Conservation (phyloP, 768 basidiomycete species). For the Trametes coccinea region DNA sequence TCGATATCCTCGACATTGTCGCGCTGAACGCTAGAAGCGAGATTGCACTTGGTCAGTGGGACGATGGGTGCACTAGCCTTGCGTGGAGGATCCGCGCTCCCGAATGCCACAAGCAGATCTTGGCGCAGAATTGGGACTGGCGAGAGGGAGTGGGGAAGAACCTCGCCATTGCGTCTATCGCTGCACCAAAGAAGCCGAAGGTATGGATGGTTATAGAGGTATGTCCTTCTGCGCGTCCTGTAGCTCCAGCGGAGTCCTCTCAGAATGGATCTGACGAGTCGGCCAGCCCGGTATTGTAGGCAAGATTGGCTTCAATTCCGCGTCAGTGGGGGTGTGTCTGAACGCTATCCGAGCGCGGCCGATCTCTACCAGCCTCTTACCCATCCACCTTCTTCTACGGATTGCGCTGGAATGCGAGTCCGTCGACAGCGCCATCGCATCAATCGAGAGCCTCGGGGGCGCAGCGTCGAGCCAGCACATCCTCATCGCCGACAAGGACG, state of each 20-base stretch:
- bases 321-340: slow-evolving; percentile 38
- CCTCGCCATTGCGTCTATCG: slow-evolving; percentile 34
- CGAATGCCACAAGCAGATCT: slow-evolving; percentile 24
- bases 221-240: neutral
- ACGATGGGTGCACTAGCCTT: slow-evolving; percentile 39
- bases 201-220: slow-evolving; percentile 42
- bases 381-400: slow-evolving; percentile 37
- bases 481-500: slow-evolving; percentile 35
- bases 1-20: slow-evolving; percentile 35
- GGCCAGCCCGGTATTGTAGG: slow-evolving; percentile 38
- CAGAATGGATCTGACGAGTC: too few species aligned
- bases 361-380: slow-evolving; percentile 31
- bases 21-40: slow-evolving; percentile 41
- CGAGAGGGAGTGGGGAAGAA: slow-evolving; percentile 34
- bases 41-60: slow-evolving; percentile 39
- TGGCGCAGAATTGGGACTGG: slow-evolving; percentile 44
- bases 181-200: slow-evolving; percentile 31
- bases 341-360: slow-evolving; percentile 40
- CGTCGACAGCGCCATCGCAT: slow-evolving; percentile 28
- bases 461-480: slow-evolving; percentile 38
- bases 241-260: neutral
- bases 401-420: slow-evolving; percentile 35
- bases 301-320: slow-evolving; percentile 40
- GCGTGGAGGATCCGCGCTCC: slow-evolving; percentile 30
- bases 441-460: slow-evolving; percentile 33